Conservation (phyloP, 2,329 filamentous ascomycete genomes). For the Colletotrichum ledebouriae region DNA sequence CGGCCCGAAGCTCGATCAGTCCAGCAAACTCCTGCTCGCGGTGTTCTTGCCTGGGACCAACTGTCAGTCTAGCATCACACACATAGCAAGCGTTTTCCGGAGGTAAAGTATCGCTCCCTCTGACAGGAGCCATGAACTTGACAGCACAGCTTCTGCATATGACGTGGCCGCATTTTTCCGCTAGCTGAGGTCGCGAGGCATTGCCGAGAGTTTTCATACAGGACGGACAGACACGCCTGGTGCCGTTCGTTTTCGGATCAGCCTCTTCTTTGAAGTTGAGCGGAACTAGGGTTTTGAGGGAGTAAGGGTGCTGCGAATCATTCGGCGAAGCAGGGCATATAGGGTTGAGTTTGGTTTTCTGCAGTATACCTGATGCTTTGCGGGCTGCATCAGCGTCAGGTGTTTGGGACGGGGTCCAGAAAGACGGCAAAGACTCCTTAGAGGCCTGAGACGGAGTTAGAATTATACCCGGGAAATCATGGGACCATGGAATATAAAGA, state of each 20-base stretch:
- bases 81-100: slow-evolving; percentile 81
- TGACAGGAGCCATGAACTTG: slow-evolving; percentile 79
- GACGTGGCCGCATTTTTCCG: slow-evolving; percentile 92
- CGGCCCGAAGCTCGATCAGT: slow-evolving; percentile 82
- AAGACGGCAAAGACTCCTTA: slow-evolving; percentile 75
- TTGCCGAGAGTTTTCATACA: slow-evolving; percentile 89
- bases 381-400: slow-evolving; percentile 61
- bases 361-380: slow-evolving; percentile 49
- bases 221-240: slow-evolving; percentile 76
- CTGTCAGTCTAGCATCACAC: slow-evolving; percentile 83
- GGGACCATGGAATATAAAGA: background rate
- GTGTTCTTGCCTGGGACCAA: slow-evolving; percentile 56
- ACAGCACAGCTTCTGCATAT: slow-evolving; percentile 87
- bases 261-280: slow-evolving; percentile 83
- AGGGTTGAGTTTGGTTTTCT: slow-evolving; percentile 75
- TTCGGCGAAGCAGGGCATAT: slow-evolving; percentile 81
- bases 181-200: slow-evolving; percentile 82
- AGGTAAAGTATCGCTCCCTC: slow-evolving; percentile 53
- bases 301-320: slow-evolving; percentile 78
- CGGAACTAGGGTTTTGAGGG: slow-evolving; percentile 81
- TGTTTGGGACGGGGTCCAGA: slow-evolving; percentile 92
- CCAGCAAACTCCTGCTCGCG: slow-evolving; percentile 74
- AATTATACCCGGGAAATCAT: background rate
- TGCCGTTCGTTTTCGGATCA: slow-evolving; percentile 59
- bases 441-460: slow-evolving; percentile 35